phyloP scores from a whole-genome alignment of 805 yeast species.

The Tetrapisispora iriomotensis region DNA sequence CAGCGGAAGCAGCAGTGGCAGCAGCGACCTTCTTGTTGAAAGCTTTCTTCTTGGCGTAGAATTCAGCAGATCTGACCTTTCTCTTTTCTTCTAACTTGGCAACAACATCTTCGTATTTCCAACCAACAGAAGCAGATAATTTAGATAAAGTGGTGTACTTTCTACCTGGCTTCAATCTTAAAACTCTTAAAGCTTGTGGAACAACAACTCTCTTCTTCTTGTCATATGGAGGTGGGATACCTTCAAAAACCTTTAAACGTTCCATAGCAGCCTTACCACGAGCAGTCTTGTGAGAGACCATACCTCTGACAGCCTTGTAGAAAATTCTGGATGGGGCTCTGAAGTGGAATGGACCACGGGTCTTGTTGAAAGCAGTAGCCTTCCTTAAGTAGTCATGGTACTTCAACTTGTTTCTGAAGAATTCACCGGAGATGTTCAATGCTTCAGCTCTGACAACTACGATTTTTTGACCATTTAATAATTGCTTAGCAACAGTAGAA shows the following conservation, averaged over 20 bases:
- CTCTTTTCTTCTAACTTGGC: conserved; percentile 98
- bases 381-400: conserved; percentile 99
- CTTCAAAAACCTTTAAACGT: conserved; percentile 98
- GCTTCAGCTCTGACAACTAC: conserved; percentile 97
- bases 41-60: conserved; percentile 97
- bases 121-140: conserved; percentile 93
- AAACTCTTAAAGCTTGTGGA: conserved; percentile 98
- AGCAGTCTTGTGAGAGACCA: conserved; percentile 99
- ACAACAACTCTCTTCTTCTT: conserved; percentile 99
- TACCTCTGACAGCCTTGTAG: conserved; percentile 99
- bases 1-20: conserved; percentile 82
- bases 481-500: conserved; percentile 95
- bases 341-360: conserved; percentile 99
- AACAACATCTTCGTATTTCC: conserved; percentile 99
- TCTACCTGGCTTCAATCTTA: conserved; percentile 99
- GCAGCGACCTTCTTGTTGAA: conserved; percentile 83
- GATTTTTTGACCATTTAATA: conserved; percentile 95
- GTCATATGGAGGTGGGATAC: conserved; percentile 99
- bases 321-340: conserved; percentile 99
- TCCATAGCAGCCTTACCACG: conserved; percentile 99
- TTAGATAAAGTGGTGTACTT: conserved; percentile 98
- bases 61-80: conserved; percentile 97
- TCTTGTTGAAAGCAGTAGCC: conserved; percentile 97
- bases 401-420: conserved; percentile 99
- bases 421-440: conserved; percentile 98